Evolutionary conservation across 352 stramenopile genomes (phyloP).

Genomic region (Phytopythium sindhum): DNA sequence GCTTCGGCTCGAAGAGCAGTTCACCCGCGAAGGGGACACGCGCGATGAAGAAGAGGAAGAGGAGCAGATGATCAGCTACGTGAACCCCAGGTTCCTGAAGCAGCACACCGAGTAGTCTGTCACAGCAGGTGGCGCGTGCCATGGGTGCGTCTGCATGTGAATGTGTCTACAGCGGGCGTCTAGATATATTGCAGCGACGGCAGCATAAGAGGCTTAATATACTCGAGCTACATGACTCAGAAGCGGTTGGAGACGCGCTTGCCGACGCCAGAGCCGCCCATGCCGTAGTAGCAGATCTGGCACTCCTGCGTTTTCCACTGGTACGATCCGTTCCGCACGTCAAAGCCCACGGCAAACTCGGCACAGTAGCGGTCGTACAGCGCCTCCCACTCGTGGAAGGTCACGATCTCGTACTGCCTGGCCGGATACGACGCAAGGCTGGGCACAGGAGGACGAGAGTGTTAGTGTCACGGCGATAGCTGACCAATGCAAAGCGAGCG

Average conservation of each 20-base stretch:
- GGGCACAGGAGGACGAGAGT: background rate
- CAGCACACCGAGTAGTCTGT: background rate
- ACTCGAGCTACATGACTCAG: background rate
- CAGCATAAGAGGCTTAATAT: background rate
- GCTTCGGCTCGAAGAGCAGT: background rate
- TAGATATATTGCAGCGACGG: background rate
- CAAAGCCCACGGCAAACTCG: conserved; percentile 81
- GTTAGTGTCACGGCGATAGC: background rate
- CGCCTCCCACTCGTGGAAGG: conserved; percentile 73
- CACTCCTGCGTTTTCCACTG: conserved; percentile 82
- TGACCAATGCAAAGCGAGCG: background rate
- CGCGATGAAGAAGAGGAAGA: conserved; percentile 4
- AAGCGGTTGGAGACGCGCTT: conserved; percentile 10
- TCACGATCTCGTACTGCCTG: conserved; percentile 86
- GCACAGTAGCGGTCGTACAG: conserved; percentile 75
- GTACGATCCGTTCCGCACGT: conserved; percentile 74
- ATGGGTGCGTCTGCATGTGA: background rate
- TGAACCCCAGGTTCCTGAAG: conserved; percentile 1
- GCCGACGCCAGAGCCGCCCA: conserved; percentile 26
- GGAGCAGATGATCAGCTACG: conserved; percentile 9
- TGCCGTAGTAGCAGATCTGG: conserved; percentile 76
- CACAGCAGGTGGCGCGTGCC: too few species aligned
- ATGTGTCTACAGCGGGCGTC: background rate
- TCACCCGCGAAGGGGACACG: background rate
- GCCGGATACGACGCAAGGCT: conserved; percentile 49